A percentile compares a stretch with the other conserved stretches of the same genome.
Evolutionary conservation across 768 basidiomycete species (phyloP).

Genomic region (Boletus fagicola): DNA sequence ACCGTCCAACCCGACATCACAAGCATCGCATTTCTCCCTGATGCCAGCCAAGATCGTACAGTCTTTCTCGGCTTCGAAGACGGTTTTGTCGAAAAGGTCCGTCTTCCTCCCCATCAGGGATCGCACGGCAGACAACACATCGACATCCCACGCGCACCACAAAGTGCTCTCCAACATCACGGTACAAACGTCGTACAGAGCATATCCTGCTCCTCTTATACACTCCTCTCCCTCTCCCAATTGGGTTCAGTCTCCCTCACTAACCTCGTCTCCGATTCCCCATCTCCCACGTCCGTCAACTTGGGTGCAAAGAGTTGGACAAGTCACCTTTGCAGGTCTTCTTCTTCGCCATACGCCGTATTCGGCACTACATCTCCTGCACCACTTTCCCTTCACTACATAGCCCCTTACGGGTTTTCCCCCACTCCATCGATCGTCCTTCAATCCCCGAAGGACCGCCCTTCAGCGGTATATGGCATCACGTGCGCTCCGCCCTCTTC

Average conservation of each 20-base stretch:
- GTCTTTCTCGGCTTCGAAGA: slow-evolving; percentile 60
- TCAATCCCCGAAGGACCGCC: slow-evolving; percentile 34
- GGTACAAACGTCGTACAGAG: slow-evolving; percentile 53
- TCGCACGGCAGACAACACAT: slow-evolving; percentile 10
- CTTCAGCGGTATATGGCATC: slow-evolving; percentile 73
- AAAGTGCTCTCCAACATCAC: slow-evolving; percentile 34
- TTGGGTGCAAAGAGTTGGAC: slow-evolving; percentile 61
- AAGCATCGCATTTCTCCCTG: slow-evolving; percentile 47
- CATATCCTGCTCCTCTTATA: slow-evolving; percentile 45
- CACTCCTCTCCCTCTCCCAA: slow-evolving; percentile 57
- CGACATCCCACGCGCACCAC: slow-evolving; percentile 22
- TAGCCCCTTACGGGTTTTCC: slow-evolving; percentile 48
- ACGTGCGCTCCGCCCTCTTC: slow-evolving; percentile 57
- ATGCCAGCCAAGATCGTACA: slow-evolving; percentile 42
- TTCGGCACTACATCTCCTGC: slow-evolving; percentile 60
- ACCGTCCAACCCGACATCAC: slow-evolving; percentile 49
- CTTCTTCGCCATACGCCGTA: slow-evolving; percentile 58
- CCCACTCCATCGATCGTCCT: slow-evolving; percentile 49
- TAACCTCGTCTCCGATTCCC: slow-evolving; percentile 24
- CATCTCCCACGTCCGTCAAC: slow-evolving; percentile 35
- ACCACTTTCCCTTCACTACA: slow-evolving; percentile 57
- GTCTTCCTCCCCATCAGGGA: slow-evolving; percentile 26
- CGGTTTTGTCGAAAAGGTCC: slow-evolving; percentile 53
- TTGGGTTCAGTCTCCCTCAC: slow-evolving; percentile 47
- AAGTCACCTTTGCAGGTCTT: slow-evolving; percentile 51